A percentile compares a stretch with the other conserved stretches of the same genome.
These are phyloP conservation scores for Oldenlandia corymbosa DNA, from an alignment of 257 asterid genomes.

Conservation along the genomic window DNA sequence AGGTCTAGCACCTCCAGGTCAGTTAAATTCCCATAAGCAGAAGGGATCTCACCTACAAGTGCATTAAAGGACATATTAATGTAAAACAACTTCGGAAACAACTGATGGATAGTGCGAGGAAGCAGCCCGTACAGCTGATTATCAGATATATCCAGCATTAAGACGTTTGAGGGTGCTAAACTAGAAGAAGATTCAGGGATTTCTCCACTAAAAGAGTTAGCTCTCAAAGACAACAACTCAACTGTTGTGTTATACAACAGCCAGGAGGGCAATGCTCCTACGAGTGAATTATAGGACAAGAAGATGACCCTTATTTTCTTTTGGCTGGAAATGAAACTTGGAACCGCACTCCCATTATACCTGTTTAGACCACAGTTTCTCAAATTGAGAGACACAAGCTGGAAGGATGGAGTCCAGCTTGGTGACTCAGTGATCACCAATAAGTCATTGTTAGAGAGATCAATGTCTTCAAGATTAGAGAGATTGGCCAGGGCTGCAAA, in stretches of 20 bases:
- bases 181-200: constrained; percentile 3
- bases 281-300: constrained; percentile 2
- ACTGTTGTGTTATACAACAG: constrained; percentile 2
- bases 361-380: constrained; percentile 14
- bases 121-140: constrained; percentile 7
- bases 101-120: not conserved
- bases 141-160: constrained; percentile 9
- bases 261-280: constrained; percentile 7
- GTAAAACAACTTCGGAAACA: constrained; percentile 5
- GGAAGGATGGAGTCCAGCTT: constrained; percentile 20
- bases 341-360: constrained; percentile 13
- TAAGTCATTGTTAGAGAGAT: constrained; percentile 3
- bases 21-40: constrained; percentile 13
- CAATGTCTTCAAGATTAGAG: constrained; percentile 1
- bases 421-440: constrained; percentile 5
- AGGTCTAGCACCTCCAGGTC: constrained; percentile 17
- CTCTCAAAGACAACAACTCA: not conserved
- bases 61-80: constrained; percentile 15
- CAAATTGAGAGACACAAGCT: constrained; percentile 12
- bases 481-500: constrained; percentile 15
- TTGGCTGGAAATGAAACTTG: constrained; percentile 13
- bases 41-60: constrained; percentile 9
- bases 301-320: not conserved
- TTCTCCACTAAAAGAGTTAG: constrained; percentile 7
- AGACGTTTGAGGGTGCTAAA: not conserved